Evolutionary conservation across 2,329 filamentous ascomycete species (phyloP), one percentile per base, ranked within the genome.

Genomic region (Sclerotinia borealis): DNA sequence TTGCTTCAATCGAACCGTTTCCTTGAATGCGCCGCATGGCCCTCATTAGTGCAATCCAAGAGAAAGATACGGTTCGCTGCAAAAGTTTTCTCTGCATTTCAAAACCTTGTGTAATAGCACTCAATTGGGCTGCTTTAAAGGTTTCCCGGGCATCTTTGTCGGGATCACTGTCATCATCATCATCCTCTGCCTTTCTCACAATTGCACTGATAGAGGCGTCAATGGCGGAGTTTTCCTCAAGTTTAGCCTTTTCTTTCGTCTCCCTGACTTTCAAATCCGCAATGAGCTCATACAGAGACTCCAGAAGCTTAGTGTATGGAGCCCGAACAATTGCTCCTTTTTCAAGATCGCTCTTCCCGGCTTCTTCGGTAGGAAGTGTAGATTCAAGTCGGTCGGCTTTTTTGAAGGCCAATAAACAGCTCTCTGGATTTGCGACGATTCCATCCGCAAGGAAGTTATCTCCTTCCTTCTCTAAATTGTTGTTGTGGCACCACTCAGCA

Each of bases 11-110:
- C 43, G 85, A 79, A 70, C 85, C 86, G 67, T 93, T 92, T 66
- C 95, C 96, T 76, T 98, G 93, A 19, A 98, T 88, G 60, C 95
- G 91, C 63, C 95, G 90, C 85, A 96, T 96, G 4, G 93, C 90
- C 58, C 95, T 88, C 77, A 96, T 96, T 64, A 98, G 81, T 19
- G 92, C 92, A 72, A 98, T 96, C 95, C 95, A 99, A 5, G 92
- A 88, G 72, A 92, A 93, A 0, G 95, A 96, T 62, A 99, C 88
- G 1, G 91, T 93, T 70, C 89, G 88, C 48, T 90, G 93, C 27
- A 98, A 82, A 19, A 90, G 80, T 34, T 89, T 86, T 39, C 88
- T 86, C 72, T 96, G 91, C 6, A 84, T 83, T 9, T 85, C 84
- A 72, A 90, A 89, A 13, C 86, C 86, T 65, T 89, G 84, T 71